These are phyloP conservation scores for Leccinellum luteum DNA, from an alignment of 768 basidiomycete species.

Conservation along the genomic window DNA sequence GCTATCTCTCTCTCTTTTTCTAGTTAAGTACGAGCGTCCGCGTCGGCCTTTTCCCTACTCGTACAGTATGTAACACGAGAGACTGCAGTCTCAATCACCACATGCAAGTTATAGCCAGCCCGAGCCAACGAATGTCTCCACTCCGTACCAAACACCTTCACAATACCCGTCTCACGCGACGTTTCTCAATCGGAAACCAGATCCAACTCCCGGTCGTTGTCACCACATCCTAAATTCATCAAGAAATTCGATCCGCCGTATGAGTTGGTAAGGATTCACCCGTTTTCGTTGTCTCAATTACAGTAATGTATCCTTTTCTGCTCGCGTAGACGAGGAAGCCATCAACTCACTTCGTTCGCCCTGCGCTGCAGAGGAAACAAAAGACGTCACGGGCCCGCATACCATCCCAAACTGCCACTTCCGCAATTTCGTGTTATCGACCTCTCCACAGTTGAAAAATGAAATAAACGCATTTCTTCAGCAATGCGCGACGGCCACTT, in stretches of 20 bases:
- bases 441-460: conserved; percentile 4
- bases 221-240: conserved; percentile 16
- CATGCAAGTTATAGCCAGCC: too few species aligned
- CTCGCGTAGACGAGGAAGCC: conserved; percentile 25
- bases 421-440: conserved; percentile 4
- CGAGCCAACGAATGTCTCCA: conserved; percentile 21
- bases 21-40: too few species aligned
- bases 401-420: not conserved
- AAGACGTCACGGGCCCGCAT: not conserved
- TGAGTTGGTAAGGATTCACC: conserved; percentile 17
- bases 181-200: conserved; percentile 1
- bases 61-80: too few species aligned
- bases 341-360: conserved; percentile 9
- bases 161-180: conserved; percentile 19
- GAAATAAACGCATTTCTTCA: conserved; percentile 1
- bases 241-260: conserved; percentile 32
- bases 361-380: not conserved
- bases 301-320: not conserved
- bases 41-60: too few species aligned
- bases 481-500: not conserved
- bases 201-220: not conserved
- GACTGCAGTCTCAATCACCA: too few species aligned
- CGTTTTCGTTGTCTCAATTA: not conserved
- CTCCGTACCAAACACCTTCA: conserved; percentile 24
- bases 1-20: too few species aligned